These are phyloP conservation scores for Trichoderma cornu-damae DNA, from an alignment of 2,329 filamentous ascomycete genomes.

Conservation along the genomic window DNA sequence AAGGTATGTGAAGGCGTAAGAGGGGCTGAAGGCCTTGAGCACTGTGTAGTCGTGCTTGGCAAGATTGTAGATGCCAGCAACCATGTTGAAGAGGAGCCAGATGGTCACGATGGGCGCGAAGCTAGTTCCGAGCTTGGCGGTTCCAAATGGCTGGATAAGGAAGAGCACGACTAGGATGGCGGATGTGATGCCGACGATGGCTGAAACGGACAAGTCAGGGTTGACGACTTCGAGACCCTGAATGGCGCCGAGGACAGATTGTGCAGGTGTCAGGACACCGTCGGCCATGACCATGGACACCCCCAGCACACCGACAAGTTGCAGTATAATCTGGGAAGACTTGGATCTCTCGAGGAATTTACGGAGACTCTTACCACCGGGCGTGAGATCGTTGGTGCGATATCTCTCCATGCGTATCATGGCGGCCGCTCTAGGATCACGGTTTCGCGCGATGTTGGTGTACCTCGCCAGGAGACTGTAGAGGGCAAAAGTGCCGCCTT, in stretches of 20 bases:
- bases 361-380: slow-evolving; percentile 48
- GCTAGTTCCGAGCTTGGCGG: slow-evolving; percentile 51
- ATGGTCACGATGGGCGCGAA: slow-evolving; percentile 65
- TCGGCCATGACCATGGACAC: slow-evolving; percentile 64
- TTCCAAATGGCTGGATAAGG: slow-evolving; percentile 59
- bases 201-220: slow-evolving; percentile 48
- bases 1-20: slow-evolving; percentile 57
- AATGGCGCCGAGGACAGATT: slow-evolving; percentile 64
- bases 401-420: slow-evolving; percentile 56
- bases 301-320: slow-evolving; percentile 58
- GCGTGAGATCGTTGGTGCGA: slow-evolving; percentile 50
- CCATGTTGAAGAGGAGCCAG: slow-evolving; percentile 60
- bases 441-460: slow-evolving; percentile 51
- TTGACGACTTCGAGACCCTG: slow-evolving; percentile 58
- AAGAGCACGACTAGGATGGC: slow-evolving; percentile 61
- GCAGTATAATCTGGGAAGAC: slow-evolving; percentile 49
- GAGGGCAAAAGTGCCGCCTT: slow-evolving; percentile 64
- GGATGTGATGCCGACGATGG: slow-evolving; percentile 60
- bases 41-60: slow-evolving; percentile 48
- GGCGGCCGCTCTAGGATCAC: slow-evolving; percentile 53
- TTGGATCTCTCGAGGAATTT: slow-evolving; percentile 53
- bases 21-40: slow-evolving; percentile 52
- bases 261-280: slow-evolving; percentile 63
- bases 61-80: slow-evolving; percentile 60
- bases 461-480: slow-evolving; percentile 59